Evolutionary conservation across 169 alveolate species (phyloP).

Genomic region (Cryptosporidium ubiquitum): DNA sequence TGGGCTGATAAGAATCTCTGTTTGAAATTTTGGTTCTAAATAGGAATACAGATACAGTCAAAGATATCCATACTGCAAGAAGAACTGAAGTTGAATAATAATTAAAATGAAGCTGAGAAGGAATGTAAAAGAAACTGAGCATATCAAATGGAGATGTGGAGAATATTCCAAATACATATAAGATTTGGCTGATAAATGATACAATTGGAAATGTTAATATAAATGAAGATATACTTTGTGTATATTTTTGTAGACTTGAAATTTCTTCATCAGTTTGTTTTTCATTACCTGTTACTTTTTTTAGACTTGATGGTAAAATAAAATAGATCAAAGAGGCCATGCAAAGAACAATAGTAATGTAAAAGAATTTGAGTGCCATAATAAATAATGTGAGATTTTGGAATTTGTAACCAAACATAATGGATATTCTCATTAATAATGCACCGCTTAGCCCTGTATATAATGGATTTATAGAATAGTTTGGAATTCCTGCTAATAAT

Average conservation of each 20-base stretch:
- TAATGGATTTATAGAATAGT: constrained; percentile 44
- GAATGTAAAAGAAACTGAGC: constrained; percentile 58
- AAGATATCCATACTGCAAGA: constrained; percentile 12
- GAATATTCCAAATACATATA: constrained; percentile 43
- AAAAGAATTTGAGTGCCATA: constrained; percentile 23
- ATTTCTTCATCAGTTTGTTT: constrained; percentile 61
- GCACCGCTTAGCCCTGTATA: constrained; percentile 71
- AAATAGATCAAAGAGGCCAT: not conserved
- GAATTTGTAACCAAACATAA: constrained; percentile 14
- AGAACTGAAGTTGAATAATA: constrained; percentile 41
- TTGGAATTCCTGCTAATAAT: constrained; percentile 36
- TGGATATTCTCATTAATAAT: constrained; percentile 13
- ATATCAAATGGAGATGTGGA: constrained; percentile 67
- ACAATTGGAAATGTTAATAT: constrained; percentile 62
- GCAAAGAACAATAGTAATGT: constrained; percentile 5
- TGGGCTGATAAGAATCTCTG: constrained; percentile 60
- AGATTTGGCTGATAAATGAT: constrained; percentile 60
- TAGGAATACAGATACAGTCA: constrained; percentile 7
- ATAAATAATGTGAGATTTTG: constrained; percentile 4
- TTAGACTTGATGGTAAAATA: constrained; percentile 32
- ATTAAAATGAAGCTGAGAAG: constrained; percentile 63
- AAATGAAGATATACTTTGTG: constrained; percentile 62
- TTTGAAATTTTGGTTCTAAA: constrained; percentile 60
- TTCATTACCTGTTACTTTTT: constrained; percentile 1
- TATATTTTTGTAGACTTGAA: constrained; percentile 33